phyloP scores from a whole-genome alignment of 805 yeast genomes.

The Lipomyces kockii region DNA sequence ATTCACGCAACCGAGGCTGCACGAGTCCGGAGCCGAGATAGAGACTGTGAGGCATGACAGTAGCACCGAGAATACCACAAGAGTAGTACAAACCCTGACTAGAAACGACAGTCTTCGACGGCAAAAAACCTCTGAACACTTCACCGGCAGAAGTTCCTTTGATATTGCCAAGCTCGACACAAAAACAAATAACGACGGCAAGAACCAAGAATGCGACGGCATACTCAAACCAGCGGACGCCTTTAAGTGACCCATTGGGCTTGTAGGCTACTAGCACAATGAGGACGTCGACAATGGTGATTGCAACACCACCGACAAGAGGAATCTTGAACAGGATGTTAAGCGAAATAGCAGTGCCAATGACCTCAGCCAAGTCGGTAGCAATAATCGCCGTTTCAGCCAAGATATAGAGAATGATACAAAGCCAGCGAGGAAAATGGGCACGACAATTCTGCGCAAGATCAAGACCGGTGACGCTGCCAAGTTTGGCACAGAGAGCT shows the following conservation, averaged over 20 bases:
- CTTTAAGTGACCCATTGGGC: conserved; percentile 79
- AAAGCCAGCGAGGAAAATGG: conserved; percentile 64
- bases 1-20: conserved; percentile 81
- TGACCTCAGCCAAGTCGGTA: conserved; percentile 95
- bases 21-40: conserved; percentile 89
- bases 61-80: conserved; percentile 89
- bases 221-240: conserved; percentile 79
- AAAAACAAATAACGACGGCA: conserved; percentile 84
- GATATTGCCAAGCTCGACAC: conserved; percentile 74
- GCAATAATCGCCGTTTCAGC: conserved; percentile 94
- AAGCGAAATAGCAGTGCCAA: conserved; percentile 94
- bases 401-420: conserved; percentile 61
- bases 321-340: conserved; percentile 84
- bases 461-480: conserved; percentile 93
- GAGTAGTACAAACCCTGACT: conserved; percentile 75
- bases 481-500: conserved; percentile 80
- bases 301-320: conserved; percentile 75
- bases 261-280: conserved; percentile 85
- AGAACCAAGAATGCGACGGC: conserved; percentile 78
- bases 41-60: conserved; percentile 93
- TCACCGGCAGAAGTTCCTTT: conserved; percentile 55
- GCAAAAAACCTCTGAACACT: conserved; percentile 71
- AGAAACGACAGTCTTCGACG: conserved; percentile 54
- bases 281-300: conserved; percentile 85
- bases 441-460: conserved; percentile 84